Conservation (phyloP, 192 early-diverging fungal species). For the Backusella tarrabulga region DNA sequence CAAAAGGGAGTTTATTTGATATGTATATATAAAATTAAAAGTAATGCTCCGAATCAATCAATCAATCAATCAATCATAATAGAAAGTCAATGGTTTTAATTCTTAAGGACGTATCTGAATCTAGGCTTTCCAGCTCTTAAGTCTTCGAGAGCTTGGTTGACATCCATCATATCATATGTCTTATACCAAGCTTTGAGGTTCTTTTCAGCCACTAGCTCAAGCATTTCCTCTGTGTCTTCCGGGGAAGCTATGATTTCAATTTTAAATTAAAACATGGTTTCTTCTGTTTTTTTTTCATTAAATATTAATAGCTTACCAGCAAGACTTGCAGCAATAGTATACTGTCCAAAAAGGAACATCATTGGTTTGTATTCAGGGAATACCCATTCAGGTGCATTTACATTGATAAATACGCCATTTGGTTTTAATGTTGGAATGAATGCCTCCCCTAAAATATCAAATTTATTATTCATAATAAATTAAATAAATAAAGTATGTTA, state of each 20-base stretch:
- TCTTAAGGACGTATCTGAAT: constrained; percentile 73
- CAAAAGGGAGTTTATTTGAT: no score
- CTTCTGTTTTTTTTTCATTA: neutral
- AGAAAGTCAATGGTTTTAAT: constrained; percentile 23
- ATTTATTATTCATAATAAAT: neutral
- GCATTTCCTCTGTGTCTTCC: constrained; percentile 53
- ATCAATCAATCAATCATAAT: neutral
- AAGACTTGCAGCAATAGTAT: neutral
- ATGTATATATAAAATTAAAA: no score
- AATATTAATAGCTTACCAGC: neutral
- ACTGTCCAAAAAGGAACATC: neutral
- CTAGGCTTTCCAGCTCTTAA: constrained; percentile 61
- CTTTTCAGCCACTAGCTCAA: constrained; percentile 57
- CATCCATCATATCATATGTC: constrained; percentile 53
- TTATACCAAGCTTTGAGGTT: constrained; percentile 55
- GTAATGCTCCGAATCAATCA: neutral
- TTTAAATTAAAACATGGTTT: constrained; percentile 20
- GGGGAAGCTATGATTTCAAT: constrained; percentile 57
- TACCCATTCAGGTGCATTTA: neutral
- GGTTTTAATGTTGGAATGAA: neutral
- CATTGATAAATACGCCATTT: constrained; percentile 9
- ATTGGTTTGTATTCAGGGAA: neutral
- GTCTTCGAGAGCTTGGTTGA: constrained; percentile 60
- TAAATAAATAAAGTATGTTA: neutral
- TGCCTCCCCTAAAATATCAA: neutral